Evolutionary conservation across 164 flowering plant species (phyloP).

Genomic region (Kalanchoe fedtschenkoi): DNA sequence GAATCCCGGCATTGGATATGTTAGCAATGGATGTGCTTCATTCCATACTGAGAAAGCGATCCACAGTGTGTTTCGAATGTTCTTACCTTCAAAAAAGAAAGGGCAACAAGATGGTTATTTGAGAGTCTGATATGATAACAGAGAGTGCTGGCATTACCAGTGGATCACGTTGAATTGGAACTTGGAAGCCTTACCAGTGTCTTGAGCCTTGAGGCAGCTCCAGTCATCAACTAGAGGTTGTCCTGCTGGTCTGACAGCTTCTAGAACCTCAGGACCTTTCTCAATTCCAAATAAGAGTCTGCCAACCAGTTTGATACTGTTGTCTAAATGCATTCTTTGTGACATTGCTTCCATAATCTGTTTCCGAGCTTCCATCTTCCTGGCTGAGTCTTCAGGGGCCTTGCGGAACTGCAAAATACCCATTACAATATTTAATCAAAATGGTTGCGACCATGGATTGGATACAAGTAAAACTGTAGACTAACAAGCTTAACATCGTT

Average conservation of each 20-base stretch:
- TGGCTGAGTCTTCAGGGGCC: conserved; percentile 57
- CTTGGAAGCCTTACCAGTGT: conserved; percentile 36
- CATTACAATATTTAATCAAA: neutral
- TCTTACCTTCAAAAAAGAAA: conserved; percentile 50
- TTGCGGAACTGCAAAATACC: conserved; percentile 38
- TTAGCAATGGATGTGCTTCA: conserved; percentile 87
- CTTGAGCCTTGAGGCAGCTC: conserved; percentile 76
- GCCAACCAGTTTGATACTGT: conserved; percentile 51
- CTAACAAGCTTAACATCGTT: no score
- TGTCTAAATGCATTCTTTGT: conserved; percentile 58
- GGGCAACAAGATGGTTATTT: neutral
- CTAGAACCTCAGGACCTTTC: conserved; percentile 44
- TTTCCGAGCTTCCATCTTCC: conserved; percentile 57
- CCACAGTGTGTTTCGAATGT: conserved; percentile 79
- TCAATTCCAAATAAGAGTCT: conserved; percentile 63
- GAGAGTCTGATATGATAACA: no score
- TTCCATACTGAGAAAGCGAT: conserved; percentile 73
- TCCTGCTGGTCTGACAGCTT: conserved; percentile 53
- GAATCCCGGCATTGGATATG: conserved; percentile 75
- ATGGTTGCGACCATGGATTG: neutral
- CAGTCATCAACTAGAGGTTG: conserved; percentile 81
- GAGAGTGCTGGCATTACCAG: neutral
- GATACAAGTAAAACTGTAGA: neutral
- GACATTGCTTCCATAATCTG: conserved; percentile 59
- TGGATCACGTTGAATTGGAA: neutral